Conservation (phyloP, 2,329 filamentous ascomycete species). For the Cephalotrichum gorgonifer region DNA sequence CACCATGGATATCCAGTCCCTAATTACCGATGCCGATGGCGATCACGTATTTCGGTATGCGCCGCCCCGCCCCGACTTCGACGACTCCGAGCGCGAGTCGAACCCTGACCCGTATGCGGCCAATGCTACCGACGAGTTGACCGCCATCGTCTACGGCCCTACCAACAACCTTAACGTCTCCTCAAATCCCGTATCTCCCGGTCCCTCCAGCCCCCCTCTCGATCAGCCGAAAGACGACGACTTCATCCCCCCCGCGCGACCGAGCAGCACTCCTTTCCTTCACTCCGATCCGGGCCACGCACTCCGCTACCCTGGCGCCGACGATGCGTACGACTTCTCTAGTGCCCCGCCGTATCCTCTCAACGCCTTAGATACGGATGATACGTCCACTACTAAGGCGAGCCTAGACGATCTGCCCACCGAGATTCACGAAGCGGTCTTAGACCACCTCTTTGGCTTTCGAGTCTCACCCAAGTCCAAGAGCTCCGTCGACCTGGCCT, state of each 20-base stretch:
- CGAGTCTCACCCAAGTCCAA: slow-evolving; percentile 50
- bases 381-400: not conserved
- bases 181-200: slow-evolving; percentile 45
- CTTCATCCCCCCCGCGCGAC: slow-evolving; percentile 39
- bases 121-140: slow-evolving; percentile 19
- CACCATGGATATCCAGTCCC: slow-evolving; percentile 2
- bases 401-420: slow-evolving; percentile 44
- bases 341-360: not conserved
- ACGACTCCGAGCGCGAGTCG: not conserved
- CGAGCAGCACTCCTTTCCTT: slow-evolving; percentile 51
- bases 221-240: slow-evolving; percentile 34
- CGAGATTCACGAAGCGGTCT: slow-evolving; percentile 62
- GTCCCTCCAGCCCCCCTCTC: slow-evolving; percentile 39
- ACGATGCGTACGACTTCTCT: not conserved
- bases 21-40: slow-evolving; percentile 2
- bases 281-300: slow-evolving; percentile 28
- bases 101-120: not conserved
- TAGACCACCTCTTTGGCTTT: slow-evolving; percentile 62
- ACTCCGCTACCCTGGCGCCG: not conserved
- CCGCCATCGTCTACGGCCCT: slow-evolving; percentile 18
- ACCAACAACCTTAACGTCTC: slow-evolving; percentile 17
- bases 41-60: slow-evolving; percentile 1
- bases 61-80: not conserved
- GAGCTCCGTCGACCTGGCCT: slow-evolving; percentile 42
- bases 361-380: not conserved